Base-by-base conservation (phyloP, 2,329 filamentous ascomycete genomes). In the Chrysosphaeria jannelii region DNA sequence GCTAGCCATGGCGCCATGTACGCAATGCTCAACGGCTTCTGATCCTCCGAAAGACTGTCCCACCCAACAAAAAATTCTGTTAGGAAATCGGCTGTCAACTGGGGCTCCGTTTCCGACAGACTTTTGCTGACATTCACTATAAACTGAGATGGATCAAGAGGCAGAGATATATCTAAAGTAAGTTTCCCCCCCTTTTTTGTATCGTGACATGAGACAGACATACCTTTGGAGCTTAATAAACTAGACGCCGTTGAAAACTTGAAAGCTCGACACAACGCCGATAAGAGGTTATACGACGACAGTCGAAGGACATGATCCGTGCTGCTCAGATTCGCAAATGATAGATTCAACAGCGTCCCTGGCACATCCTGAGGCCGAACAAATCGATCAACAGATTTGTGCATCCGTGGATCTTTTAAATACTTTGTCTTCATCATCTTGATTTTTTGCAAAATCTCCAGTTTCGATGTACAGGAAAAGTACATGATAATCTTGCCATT, bases 41-140 rank as follows among this genome's bases (percentile, higher is more conserved):
- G 65, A 26, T 67, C 57, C 16, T 65, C 57, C 1, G 59, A 53
- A 33, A 69, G 64, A 34, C 62, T 67, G 31, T 67, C 62, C 65
- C 65, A 71, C 10, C 64, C 61, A 13, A 68, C 60, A 28, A 71
- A 70, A 35, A 71, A 71, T 34, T 70, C 65, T n/a, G 64, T 68
- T 19, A 71, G 35, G 33, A 71, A 71, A 34, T 71, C 65, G 6
- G 53, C 55, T 1, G 65, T 70, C 6, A 71, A 47, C 32, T 68
- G 63, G 12, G 65, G 60, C 34, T 71, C 64, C 11, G 61, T 53
- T 14, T 46, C 41, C 6, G 65, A 63, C 10, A 71, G 44, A 29
- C 60, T 54, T 33, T 53, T 55, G 43, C 65, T 70, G 22, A 70
- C 63, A 22, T 55, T 53, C 33, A 70, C 45, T 20, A 71, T 61